phyloP scores from a whole-genome alignment of 1,139 yeast genomes.

The Meyerozyma athensensis region DNA sequence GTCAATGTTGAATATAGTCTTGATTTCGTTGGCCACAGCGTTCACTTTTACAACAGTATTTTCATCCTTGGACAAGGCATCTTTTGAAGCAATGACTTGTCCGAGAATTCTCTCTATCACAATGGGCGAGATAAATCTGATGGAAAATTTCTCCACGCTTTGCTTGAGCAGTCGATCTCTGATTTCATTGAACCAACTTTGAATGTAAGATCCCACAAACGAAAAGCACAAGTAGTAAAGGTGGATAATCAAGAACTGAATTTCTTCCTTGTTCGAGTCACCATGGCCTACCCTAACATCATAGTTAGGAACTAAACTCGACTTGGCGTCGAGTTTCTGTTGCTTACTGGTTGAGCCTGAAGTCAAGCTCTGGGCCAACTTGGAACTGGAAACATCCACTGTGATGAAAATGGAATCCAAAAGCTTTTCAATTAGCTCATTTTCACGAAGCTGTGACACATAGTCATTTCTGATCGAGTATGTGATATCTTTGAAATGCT shows the following conservation, averaged over 20 bases:
- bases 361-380: slow-evolving; percentile 25
- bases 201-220: slow-evolving; percentile 62
- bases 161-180: slow-evolving; percentile 54
- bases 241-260: slow-evolving; percentile 44
- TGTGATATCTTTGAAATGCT: slow-evolving; percentile 63
- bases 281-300: slow-evolving; percentile 17
- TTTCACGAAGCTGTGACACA: slow-evolving; percentile 50
- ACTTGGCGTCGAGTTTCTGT: slow-evolving; percentile 8
- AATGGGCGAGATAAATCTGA: slow-evolving; percentile 56
- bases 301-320: slow-evolving; percentile 18
- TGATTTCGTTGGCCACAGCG: slow-evolving; percentile 61
- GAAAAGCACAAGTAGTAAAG: slow-evolving; percentile 54
- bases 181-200: slow-evolving; percentile 65
- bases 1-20: slow-evolving; percentile 73
- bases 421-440: slow-evolving; percentile 42
- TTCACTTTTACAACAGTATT: slow-evolving; percentile 62
- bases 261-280: slow-evolving; percentile 18
- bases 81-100: slow-evolving; percentile 42
- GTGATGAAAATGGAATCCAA: slow-evolving; percentile 49
- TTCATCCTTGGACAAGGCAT: slow-evolving; percentile 43
- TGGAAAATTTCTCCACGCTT: slow-evolving; percentile 60
- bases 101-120: slow-evolving; percentile 56
- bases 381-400: slow-evolving; percentile 36
- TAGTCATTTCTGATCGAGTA: slow-evolving; percentile 59
- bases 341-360: slow-evolving; percentile 7